Conservation (phyloP, 768 basidiomycete genomes). For the Amanita fuliginea region DNA sequence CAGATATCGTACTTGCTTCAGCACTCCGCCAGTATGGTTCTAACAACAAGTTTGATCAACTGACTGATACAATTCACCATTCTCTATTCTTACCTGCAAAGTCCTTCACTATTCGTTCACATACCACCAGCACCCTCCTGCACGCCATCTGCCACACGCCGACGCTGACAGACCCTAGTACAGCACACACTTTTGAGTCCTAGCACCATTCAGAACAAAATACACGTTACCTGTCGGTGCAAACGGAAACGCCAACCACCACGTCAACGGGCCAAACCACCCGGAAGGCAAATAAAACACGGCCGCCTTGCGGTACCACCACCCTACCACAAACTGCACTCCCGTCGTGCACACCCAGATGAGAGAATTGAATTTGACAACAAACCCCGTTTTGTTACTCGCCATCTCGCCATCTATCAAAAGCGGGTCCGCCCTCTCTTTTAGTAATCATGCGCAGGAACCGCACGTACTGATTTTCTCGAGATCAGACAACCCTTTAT, state of each 20-base stretch:
- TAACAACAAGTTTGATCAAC: no score
- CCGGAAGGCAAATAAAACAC: slow-evolving; percentile 89
- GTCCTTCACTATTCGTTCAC: slow-evolving; percentile 64
- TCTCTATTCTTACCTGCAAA: slow-evolving; percentile 28
- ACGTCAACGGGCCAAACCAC: slow-evolving; percentile 83
- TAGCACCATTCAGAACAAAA: neutral
- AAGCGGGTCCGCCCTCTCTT: neutral
- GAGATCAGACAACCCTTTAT: slow-evolving; percentile 84
- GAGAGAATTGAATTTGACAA: slow-evolving; percentile 56
- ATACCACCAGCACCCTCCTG: slow-evolving; percentile 69
- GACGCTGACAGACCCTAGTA: slow-evolving; percentile 79
- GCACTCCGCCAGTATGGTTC: no score
- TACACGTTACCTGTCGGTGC: slow-evolving; percentile 63
- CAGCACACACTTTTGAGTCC: neutral
- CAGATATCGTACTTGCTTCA: no score
- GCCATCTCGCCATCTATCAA: slow-evolving; percentile 56
- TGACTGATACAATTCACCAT: no score
- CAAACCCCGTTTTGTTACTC: slow-evolving; percentile 49
- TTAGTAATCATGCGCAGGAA: neutral
- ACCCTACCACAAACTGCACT: slow-evolving; percentile 71
- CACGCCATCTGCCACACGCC: slow-evolving; percentile 96
- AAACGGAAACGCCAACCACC: slow-evolving; percentile 86
- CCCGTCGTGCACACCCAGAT: slow-evolving; percentile 87
- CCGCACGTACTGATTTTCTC: slow-evolving; percentile 77
- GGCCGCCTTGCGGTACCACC: slow-evolving; percentile 85